Percentiles rank a stretch among this genome's conserved stretches.
These are phyloP conservation scores for Imleria badia DNA, from an alignment of 768 basidiomycete genomes.

Conservation along the genomic window DNA sequence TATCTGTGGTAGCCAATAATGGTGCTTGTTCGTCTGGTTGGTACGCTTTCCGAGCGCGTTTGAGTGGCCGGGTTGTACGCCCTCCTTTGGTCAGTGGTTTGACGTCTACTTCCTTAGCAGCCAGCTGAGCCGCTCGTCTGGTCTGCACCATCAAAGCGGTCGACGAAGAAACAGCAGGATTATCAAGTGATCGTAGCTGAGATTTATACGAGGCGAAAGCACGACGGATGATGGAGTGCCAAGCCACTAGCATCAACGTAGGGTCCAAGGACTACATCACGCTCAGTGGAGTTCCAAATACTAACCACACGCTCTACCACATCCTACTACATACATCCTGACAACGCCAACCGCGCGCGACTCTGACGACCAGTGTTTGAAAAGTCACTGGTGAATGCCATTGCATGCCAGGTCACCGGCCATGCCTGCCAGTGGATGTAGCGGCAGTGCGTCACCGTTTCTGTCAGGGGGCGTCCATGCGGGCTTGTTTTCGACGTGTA, in stretches of 20 bases:
- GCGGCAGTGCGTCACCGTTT: too few species aligned
- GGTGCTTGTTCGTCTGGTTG: neutral
- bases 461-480: too few species aligned
- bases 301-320: too few species aligned
- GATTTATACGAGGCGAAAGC: neutral
- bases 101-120: neutral
- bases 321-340: too few species aligned
- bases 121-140: constrained; percentile 12
- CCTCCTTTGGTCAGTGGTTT: neutral
- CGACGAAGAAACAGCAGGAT: neutral
- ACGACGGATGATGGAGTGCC: neutral
- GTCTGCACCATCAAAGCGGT: constrained; percentile 24
- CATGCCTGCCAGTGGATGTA: too few species aligned
- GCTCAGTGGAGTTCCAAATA: too few species aligned
- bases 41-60: constrained; percentile 13
- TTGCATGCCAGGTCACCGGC: too few species aligned
- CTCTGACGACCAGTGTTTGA: too few species aligned
- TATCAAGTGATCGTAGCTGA: neutral
- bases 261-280: neutral
- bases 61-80: constrained; percentile 6
- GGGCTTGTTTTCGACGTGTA: too few species aligned
- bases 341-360: too few species aligned
- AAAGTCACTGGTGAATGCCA: too few species aligned
- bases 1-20: neutral
- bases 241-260: neutral